Conservation (phyloP, 495 filamentous ascomycete species). For the Acidiella bohemica region DNA sequence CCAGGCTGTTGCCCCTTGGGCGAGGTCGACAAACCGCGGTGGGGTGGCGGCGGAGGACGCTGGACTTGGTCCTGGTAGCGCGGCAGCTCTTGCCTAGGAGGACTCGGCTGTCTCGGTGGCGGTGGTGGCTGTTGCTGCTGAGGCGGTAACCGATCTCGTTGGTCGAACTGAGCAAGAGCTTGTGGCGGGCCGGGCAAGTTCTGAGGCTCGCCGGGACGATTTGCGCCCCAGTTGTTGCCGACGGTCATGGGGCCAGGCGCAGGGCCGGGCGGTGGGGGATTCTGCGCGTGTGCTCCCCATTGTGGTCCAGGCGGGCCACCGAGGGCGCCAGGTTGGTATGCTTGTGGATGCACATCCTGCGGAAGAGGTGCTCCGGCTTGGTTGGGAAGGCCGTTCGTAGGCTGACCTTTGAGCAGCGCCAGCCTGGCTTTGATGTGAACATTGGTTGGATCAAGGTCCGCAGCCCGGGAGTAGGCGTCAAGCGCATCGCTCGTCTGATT, state of each 20-base stretch:
- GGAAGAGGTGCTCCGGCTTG: conserved; percentile 56
- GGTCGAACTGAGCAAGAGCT: conserved; percentile 63
- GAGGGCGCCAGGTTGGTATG: conserved; percentile 34
- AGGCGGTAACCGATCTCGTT: conserved; percentile 53
- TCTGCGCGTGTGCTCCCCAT: conserved; percentile 45
- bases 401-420: conserved; percentile 68
- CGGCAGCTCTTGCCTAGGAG: conserved; percentile 48
- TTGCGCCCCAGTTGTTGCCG: conserved; percentile 57
- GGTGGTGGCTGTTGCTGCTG: conserved; percentile 37
- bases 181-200: conserved; percentile 52
- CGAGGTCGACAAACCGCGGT: conserved; percentile 42
- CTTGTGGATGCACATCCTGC: conserved; percentile 58
- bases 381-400: conserved; percentile 52
- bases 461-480: conserved; percentile 88
- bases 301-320: conserved; percentile 64
- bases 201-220: conserved; percentile 59
- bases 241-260: conserved; percentile 27
- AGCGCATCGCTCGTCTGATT: conserved; percentile 95
- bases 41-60: conserved; percentile 41
- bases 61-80: conserved; percentile 49
- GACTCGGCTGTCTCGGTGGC: conserved; percentile 43
- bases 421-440: conserved; percentile 92
- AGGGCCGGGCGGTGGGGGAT: conserved; percentile 45
- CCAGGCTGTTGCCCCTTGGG: conserved; percentile 45
- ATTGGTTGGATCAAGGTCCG: conserved; percentile 84